Conservation (phyloP, 352 stramenopile species). For the Phytopythium kandeliae region DNA sequence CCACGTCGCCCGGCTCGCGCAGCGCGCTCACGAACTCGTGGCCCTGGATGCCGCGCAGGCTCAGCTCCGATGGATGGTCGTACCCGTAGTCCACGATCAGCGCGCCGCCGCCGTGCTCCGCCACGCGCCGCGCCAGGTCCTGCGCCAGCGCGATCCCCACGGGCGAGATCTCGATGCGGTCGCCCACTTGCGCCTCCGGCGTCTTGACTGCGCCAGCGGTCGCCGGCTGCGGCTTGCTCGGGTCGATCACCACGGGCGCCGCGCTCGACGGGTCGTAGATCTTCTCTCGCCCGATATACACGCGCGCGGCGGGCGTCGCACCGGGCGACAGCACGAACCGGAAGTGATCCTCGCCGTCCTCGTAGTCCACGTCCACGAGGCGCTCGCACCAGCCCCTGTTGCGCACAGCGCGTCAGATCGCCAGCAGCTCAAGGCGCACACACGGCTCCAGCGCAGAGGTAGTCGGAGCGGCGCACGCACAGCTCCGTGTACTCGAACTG, state of each 20-base stretch:
- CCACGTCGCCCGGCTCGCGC: constrained; percentile 89
- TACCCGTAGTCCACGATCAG: constrained; percentile 96
- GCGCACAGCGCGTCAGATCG: neutral
- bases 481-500: constrained; percentile 92
- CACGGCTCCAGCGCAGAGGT: neutral
- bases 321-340: constrained; percentile 92
- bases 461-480: constrained; percentile 22
- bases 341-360: constrained; percentile 83
- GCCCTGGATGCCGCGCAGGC: constrained; percentile 91
- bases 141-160: constrained; percentile 89
- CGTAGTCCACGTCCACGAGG: constrained; percentile 89
- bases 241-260: constrained; percentile 16
- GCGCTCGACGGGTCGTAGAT: constrained; percentile 54
- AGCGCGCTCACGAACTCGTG: constrained; percentile 94
- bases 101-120: constrained; percentile 76
- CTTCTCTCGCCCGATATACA: constrained; percentile 83
- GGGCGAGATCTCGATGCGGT: constrained; percentile 93
- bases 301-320: constrained; percentile 86
- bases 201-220: constrained; percentile 38
- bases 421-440: neutral
- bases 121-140: constrained; percentile 88
- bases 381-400: constrained; percentile 91
- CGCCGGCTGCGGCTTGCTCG: constrained; percentile 26
- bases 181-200: constrained; percentile 54
- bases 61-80: constrained; percentile 86